Evolutionary conservation across 768 basidiomycete species (phyloP).

Genomic region (Filobasidium wieringae): DNA sequence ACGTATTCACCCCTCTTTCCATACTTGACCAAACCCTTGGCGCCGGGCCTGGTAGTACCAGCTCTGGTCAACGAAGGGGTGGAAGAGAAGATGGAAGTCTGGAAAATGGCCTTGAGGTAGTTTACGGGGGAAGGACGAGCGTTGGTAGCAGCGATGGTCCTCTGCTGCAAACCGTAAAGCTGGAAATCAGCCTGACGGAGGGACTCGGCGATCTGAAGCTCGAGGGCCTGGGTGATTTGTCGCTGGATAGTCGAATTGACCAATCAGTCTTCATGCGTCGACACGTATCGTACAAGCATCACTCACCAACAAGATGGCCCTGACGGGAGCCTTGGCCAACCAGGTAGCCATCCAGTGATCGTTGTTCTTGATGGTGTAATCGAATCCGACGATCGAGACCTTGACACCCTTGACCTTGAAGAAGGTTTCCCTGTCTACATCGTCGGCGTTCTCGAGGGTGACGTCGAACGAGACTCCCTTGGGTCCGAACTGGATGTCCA

Average conservation of each 20-base stretch:
- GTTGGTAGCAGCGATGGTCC: conserved; percentile 84
- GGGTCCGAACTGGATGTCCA: conserved; percentile 39
- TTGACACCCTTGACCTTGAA: conserved; percentile 41
- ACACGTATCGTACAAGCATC: too few relatives aligned
- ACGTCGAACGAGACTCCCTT: conserved; percentile 40
- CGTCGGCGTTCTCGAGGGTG: conserved; percentile 40
- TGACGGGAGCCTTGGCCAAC: conserved; percentile 35
- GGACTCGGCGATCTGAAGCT: conserved; percentile 35
- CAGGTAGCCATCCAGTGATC: conserved; percentile 37
- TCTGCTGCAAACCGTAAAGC: conserved; percentile 67
- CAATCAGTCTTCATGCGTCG: too few relatives aligned
- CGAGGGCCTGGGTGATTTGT: conserved; percentile 34
- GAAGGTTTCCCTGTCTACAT: conserved; percentile 40
- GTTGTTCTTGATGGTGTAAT: conserved; percentile 37
- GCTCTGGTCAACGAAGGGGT: conserved; percentile 5
- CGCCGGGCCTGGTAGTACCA: conserved; percentile 23
- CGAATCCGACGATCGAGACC: conserved; percentile 36
- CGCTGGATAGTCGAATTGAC: conserved; percentile 6
- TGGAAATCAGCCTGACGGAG: conserved; percentile 32
- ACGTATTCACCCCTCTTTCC: conserved; percentile 40
- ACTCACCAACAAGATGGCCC: conserved; percentile 35
- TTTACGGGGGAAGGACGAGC: conserved; percentile 39
- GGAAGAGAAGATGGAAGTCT: conserved; percentile 33
- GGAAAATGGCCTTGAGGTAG: conserved; percentile 37
- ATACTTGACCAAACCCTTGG: conserved; percentile 41